These are phyloP conservation scores for Zymoseptoria passerinii DNA, from an alignment of 2,329 filamentous ascomycete species.

Conservation along the genomic window DNA sequence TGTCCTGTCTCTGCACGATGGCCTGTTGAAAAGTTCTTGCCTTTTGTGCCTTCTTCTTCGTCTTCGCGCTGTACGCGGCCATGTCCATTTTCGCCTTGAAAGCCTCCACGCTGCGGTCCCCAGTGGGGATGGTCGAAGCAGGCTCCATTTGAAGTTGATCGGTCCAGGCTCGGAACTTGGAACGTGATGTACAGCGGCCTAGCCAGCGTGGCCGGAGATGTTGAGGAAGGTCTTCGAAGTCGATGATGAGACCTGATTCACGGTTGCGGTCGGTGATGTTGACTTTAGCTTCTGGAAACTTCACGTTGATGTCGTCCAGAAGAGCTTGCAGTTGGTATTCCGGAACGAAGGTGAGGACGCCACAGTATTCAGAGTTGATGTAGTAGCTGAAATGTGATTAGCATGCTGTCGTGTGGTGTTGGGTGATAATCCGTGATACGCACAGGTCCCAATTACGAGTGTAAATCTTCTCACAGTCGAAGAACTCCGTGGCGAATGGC, in stretches of 20 bases:
- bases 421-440: slow-evolving; percentile 30
- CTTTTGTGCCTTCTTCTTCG: slow-evolving; percentile 34
- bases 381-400: slow-evolving; percentile 17
- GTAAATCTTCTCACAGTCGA: slow-evolving; percentile 51
- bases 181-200: slow-evolving; percentile 45
- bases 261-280: slow-evolving; percentile 48
- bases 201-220: slow-evolving; percentile 61
- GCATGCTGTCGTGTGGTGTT: not conserved
- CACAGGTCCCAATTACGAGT: slow-evolving; percentile 67
- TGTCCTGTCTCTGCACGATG: slow-evolving; percentile 43
- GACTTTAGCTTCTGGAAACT: slow-evolving; percentile 46
- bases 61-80: slow-evolving; percentile 43
- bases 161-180: slow-evolving; percentile 33
- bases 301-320: slow-evolving; percentile 54
- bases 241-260: slow-evolving; percentile 50
- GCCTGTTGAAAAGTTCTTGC: slow-evolving; percentile 29
- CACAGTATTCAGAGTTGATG: slow-evolving; percentile 23
- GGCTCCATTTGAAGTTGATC: slow-evolving; percentile 24
- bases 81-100: slow-evolving; percentile 50
- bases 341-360: slow-evolving; percentile 59
- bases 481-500: slow-evolving; percentile 47
- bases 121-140: slow-evolving; percentile 15
- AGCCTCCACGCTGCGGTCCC: slow-evolving; percentile 33
- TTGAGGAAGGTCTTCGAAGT: slow-evolving; percentile 57
- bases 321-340: slow-evolving; percentile 57